phyloP scores from a whole-genome alignment of 202 grass and related monocot species.

The Brachypodium distachyon region DNA sequence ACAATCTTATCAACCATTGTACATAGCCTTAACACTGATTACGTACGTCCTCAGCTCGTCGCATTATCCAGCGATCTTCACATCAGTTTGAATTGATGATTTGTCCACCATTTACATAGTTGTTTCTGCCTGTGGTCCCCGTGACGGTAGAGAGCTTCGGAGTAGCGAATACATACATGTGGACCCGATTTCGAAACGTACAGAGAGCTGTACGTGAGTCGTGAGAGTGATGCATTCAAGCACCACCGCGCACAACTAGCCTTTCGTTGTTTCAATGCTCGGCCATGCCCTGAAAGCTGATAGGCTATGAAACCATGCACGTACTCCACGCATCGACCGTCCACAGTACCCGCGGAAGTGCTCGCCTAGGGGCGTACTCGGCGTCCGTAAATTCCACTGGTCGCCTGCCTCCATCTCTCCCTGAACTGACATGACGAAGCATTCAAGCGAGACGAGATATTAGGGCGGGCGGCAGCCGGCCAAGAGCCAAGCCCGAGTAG shows the following conservation, averaged over 20 bases:
- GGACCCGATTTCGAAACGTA: too few relatives aligned
- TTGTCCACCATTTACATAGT: neutral
- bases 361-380: neutral
- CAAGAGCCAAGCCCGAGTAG: neutral
- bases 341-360: neutral
- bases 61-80: neutral
- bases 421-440: neutral
- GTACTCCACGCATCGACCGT: neutral
- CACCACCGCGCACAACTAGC: too few relatives aligned
- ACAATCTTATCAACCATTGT: too few relatives aligned
- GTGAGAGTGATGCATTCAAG: too few relatives aligned
- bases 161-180: too few relatives aligned
- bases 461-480: neutral
- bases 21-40: too few relatives aligned
- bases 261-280: neutral
- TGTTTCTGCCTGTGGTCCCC: conserved; percentile 4
- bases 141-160: neutral
- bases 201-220: too few relatives aligned
- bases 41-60: neutral
- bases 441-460: neutral
- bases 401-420: neutral
- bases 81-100: neutral
- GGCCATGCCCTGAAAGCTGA: neutral
- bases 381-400: neutral
- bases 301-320: neutral